A percentile compares a stretch with the other conserved stretches of the same genome.
These are phyloP conservation scores for Coemansia sp. DNA, from an alignment of 192 early-diverging fungal species.

Conservation along the genomic window DNA sequence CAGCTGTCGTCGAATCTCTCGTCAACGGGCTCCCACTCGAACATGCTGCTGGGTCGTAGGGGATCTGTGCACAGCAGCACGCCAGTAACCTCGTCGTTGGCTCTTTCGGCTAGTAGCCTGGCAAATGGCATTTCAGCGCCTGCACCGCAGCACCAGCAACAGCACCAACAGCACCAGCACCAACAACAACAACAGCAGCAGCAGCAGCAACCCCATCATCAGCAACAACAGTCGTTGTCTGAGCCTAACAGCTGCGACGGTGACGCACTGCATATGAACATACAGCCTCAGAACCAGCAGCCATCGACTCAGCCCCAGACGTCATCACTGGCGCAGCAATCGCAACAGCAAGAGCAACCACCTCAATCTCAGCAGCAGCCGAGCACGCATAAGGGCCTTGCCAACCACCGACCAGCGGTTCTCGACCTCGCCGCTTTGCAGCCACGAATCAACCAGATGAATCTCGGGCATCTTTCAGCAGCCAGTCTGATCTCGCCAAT, in stretches of 20 bases:
- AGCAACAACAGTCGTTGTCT: slow-evolving; percentile 29
- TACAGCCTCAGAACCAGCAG: slow-evolving; percentile 18
- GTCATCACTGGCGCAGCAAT: slow-evolving; percentile 26
- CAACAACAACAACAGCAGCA: slow-evolving; percentile 21
- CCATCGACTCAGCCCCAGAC: slow-evolving; percentile 25
- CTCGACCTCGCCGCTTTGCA: slow-evolving; percentile 51
- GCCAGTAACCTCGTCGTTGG: slow-evolving; percentile 36
- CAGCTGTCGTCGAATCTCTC: slow-evolving; percentile 6
- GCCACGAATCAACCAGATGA: slow-evolving; percentile 48
- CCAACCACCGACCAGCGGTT: slow-evolving; percentile 41
- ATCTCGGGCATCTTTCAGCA: slow-evolving; percentile 43
- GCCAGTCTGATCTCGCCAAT: slow-evolving; percentile 39
- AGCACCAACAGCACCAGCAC: not conserved
- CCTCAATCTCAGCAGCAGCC: slow-evolving; percentile 27
- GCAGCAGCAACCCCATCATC: slow-evolving; percentile 6
- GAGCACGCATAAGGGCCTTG: slow-evolving; percentile 35
- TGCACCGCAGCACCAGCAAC: slow-evolving; percentile 16
- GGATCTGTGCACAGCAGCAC: slow-evolving; percentile 51
- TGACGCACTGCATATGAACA: slow-evolving; percentile 52
- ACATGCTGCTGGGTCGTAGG: slow-evolving; percentile 40
- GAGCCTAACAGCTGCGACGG: slow-evolving; percentile 50
- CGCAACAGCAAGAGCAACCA: slow-evolving; percentile 3
- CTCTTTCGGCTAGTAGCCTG: slow-evolving; percentile 14
- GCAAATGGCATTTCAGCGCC: not conserved
- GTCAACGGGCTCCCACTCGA: slow-evolving; percentile 12